Evolutionary conservation across 805 yeast species (phyloP).

Genomic region (Limtongia smithiae): DNA sequence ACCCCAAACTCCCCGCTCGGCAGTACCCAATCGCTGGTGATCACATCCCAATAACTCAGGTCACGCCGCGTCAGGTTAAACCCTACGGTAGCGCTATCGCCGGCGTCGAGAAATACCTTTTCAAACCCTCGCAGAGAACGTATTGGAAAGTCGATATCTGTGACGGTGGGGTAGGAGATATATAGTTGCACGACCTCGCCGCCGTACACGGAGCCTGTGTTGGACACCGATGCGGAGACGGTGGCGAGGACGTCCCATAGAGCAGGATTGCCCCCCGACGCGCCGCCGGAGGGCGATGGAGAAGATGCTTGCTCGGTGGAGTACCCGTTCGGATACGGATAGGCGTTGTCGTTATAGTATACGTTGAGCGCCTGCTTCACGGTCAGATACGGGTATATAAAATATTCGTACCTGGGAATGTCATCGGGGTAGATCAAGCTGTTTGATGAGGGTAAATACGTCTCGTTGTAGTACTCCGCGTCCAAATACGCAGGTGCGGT

Average conservation of each 20-base stretch:
- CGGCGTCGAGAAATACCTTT: constrained; percentile 48
- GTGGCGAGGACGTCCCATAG: constrained; percentile 52
- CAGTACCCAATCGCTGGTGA: constrained; percentile 55
- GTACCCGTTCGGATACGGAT: constrained; percentile 42
- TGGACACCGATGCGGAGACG: constrained; percentile 46
- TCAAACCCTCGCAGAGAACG: constrained; percentile 56
- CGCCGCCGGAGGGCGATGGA: constrained; percentile 43
- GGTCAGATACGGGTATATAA: constrained; percentile 31
- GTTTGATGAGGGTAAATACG: constrained; percentile 37
- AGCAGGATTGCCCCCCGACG: constrained; percentile 58
- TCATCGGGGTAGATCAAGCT: constrained; percentile 38
- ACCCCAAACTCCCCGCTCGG: constrained; percentile 54
- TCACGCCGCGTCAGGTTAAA: constrained; percentile 53
- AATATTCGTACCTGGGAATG: constrained; percentile 33
- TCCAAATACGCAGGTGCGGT: constrained; percentile 5
- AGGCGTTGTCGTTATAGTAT: constrained; percentile 29
- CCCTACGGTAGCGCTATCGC: constrained; percentile 39
- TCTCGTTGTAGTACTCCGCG: neutral
- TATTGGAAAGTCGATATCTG: constrained; percentile 50
- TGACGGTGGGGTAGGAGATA: constrained; percentile 46
- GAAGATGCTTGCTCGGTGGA: constrained; percentile 35
- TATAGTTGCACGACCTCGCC: constrained; percentile 53
- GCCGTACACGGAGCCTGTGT: constrained; percentile 48
- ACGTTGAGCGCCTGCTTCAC: constrained; percentile 1
- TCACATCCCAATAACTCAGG: constrained; percentile 55